Conservation (phyloP, 139 green algal species). For the Chlamydomonas schloesseri region DNA sequence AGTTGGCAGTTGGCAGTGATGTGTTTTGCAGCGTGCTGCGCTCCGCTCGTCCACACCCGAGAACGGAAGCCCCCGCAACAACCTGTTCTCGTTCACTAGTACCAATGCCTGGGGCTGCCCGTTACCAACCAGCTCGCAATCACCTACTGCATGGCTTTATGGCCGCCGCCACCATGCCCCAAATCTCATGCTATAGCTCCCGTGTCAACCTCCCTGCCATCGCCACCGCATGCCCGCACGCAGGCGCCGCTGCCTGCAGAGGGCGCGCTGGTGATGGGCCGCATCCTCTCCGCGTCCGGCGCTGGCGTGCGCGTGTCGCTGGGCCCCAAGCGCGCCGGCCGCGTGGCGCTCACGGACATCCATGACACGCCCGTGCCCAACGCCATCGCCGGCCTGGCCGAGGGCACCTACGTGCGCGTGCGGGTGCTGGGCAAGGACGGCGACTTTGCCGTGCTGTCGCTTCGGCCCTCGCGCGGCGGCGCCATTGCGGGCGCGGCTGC, state of each 20-base stretch:
- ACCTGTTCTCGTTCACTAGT: too few relatives aligned
- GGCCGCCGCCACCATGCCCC: too few relatives aligned
- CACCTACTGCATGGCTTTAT: too few relatives aligned
- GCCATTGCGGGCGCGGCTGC: constrained; percentile 14
- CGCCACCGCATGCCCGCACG: too few relatives aligned
- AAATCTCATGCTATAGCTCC: too few relatives aligned
- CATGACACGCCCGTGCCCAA: constrained; percentile 78
- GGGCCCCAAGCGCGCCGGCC: constrained; percentile 44
- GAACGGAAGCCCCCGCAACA: too few relatives aligned
- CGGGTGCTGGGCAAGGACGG: constrained; percentile 53
- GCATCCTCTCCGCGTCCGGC: constrained; percentile 48
- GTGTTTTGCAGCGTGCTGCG: too few relatives aligned
- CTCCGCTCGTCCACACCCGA: too few relatives aligned
- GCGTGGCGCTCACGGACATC: constrained; percentile 84
- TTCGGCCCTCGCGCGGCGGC: constrained; percentile 71
- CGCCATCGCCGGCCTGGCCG: constrained; percentile 69
- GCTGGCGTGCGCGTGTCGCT: constrained; percentile 78
- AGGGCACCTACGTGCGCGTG: constrained; percentile 66
- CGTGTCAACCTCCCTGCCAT: too few relatives aligned
- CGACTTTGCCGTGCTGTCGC: constrained; percentile 58
- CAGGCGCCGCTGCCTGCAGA: neutral
- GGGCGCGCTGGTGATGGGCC: constrained; percentile 64
- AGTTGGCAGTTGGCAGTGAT: neutral
- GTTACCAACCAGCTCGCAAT: too few relatives aligned
- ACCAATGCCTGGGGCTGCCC: too few relatives aligned